These are phyloP conservation scores for Murraya koenigii DNA, from an alignment of 345 rosid genomes.

Conservation along the genomic window DNA sequence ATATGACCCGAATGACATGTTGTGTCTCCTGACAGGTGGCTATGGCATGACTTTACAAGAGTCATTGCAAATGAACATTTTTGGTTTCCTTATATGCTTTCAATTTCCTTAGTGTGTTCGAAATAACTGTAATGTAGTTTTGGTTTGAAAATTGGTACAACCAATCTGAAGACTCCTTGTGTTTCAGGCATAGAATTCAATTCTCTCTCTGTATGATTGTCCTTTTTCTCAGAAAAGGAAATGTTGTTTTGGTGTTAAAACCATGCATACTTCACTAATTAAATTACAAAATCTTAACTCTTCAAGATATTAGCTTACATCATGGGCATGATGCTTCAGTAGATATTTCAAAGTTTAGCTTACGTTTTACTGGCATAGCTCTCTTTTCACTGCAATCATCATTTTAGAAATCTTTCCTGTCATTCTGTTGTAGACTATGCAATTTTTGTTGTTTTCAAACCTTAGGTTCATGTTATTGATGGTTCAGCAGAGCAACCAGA, in stretches of 20 bases:
- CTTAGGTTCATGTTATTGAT: slow-evolving; percentile 87
- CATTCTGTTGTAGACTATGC: background rate
- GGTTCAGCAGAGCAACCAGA: slow-evolving; percentile 83
- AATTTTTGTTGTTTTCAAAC: slow-evolving; percentile 22
- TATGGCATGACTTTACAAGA: background rate
- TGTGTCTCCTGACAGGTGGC: background rate
- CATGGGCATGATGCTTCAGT: background rate
- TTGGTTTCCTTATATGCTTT: background rate
- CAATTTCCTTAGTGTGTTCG: background rate
- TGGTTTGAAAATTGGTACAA: background rate
- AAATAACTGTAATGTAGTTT: background rate
- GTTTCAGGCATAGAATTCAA: background rate
- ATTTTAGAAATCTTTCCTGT: background rate
- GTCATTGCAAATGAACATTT: background rate
- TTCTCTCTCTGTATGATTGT: background rate
- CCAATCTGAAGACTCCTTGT: background rate
- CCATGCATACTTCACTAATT: background rate
- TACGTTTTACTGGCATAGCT: background rate
- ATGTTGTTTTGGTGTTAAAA: background rate
- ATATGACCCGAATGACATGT: background rate
- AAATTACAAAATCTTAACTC: background rate
- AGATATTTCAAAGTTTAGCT: background rate
- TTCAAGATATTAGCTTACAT: background rate
- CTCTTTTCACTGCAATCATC: background rate
- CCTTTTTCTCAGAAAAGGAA: background rate